phyloP scores from a whole-genome alignment of 768 basidiomycete genomes.

The Tulasnella sp. region DNA sequence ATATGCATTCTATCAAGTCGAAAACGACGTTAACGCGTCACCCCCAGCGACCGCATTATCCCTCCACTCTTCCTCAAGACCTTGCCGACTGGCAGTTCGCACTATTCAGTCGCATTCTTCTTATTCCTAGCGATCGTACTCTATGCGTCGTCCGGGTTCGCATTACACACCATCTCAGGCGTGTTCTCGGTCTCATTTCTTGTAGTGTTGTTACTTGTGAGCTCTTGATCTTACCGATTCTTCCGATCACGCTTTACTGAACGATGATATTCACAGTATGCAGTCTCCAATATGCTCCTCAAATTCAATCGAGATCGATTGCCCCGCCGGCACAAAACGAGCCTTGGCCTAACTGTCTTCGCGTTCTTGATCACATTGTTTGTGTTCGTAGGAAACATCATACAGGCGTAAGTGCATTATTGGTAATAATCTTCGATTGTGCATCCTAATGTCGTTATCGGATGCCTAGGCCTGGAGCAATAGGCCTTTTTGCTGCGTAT shows the following conservation, averaged over 20 bases:
- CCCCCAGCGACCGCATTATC: conserved; percentile 40
- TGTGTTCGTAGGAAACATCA: conserved; percentile 49
- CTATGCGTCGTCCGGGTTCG: conserved; percentile 48
- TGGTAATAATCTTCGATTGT: conserved; percentile 19
- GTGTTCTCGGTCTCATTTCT: conserved; percentile 20
- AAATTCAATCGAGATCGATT: conserved; percentile 56
- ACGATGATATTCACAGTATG: conserved; percentile 49
- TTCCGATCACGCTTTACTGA: neutral
- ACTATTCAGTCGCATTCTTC: conserved; percentile 42
- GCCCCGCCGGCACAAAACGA: conserved; percentile 32
- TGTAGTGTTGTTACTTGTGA: conserved; percentile 10
- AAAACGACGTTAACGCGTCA: neutral
- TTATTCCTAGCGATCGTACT: conserved; percentile 38
- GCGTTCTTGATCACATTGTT: conserved; percentile 34
- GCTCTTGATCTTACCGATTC: neutral
- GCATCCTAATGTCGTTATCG: neutral
- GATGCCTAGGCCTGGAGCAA: neutral
- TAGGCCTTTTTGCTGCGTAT: conserved; percentile 48
- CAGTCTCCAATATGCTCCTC: conserved; percentile 45
- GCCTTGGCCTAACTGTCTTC: conserved; percentile 32
- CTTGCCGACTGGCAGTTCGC: conserved; percentile 44
- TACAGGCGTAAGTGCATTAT: conserved; percentile 30
- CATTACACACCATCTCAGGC: conserved; percentile 39
- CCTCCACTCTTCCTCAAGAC: conserved; percentile 40
- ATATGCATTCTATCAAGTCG: neutral